These are phyloP conservation scores for Fusarium domesticum DNA, from an alignment of 2,329 filamentous ascomycete genomes.

Conservation along the genomic window DNA sequence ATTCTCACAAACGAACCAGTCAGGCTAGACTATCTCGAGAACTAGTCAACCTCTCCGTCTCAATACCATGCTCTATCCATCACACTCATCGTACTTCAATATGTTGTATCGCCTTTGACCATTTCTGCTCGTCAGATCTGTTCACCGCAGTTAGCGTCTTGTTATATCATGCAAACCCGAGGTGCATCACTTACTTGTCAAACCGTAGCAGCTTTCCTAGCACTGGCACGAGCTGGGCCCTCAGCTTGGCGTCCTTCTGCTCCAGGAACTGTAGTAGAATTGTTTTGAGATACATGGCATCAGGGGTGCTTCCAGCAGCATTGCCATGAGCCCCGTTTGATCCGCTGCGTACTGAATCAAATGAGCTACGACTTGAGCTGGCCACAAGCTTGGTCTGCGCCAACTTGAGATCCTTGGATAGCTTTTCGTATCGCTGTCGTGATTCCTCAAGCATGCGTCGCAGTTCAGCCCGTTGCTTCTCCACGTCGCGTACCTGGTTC, in stretches of 20 bases:
- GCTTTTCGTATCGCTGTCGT: conserved; percentile 72
- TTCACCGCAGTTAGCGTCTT: background rate
- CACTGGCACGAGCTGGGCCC: conserved; percentile 74
- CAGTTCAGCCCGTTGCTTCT: conserved; percentile 76
- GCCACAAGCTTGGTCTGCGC: conserved; percentile 49
- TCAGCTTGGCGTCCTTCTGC: conserved; percentile 72
- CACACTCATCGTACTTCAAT: conserved; percentile 37
- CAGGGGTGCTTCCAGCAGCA: conserved; percentile 33
- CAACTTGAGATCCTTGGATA: conserved; percentile 63
- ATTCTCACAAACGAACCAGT: background rate
- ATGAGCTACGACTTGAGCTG: conserved; percentile 44
- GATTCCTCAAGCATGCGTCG: conserved; percentile 75
- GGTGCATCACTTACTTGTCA: conserved; percentile 58
- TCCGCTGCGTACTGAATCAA: conserved; percentile 38
- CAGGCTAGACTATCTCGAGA: too few relatives aligned
- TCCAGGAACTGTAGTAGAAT: conserved; percentile 79
- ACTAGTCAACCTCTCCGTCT: too few relatives aligned
- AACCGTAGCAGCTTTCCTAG: conserved; percentile 73
- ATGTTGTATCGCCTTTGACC: conserved; percentile 70
- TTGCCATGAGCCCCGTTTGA: conserved; percentile 28
- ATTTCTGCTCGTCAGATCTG: conserved; percentile 75
- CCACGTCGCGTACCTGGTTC: conserved; percentile 75
- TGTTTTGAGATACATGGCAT: conserved; percentile 72
- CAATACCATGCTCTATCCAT: conserved; percentile 14
- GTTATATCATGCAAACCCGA: background rate